phyloP scores from a whole-genome alignment of 441 rosid species.

The Mallotus repandus region DNA sequence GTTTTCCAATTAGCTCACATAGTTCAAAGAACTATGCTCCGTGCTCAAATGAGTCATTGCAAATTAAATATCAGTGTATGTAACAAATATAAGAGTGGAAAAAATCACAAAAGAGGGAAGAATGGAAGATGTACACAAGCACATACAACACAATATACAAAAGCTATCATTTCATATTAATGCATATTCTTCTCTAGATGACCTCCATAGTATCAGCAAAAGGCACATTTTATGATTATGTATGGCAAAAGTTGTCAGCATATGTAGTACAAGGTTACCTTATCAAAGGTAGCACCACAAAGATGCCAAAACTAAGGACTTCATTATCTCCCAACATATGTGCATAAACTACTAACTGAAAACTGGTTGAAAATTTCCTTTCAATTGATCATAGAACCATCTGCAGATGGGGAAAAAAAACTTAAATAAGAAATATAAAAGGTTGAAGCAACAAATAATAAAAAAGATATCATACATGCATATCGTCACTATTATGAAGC shows the following conservation, averaged over 20 bases:
- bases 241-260: background rate
- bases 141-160: background rate
- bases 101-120: background rate
- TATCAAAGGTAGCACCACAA: constrained; percentile 26
- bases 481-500: background rate
- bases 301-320: constrained; percentile 17
- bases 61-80: background rate
- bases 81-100: background rate
- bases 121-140: background rate
- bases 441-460: background rate
- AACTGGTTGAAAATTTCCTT: constrained; percentile 59
- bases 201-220: background rate
- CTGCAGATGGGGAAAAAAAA: constrained; percentile 35
- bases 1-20: background rate
- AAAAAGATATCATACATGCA: background rate
- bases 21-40: too few relatives aligned
- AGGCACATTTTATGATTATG: background rate
- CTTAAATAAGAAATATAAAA: constrained; percentile 3
- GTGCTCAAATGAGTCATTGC: background rate
- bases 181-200: background rate
- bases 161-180: background rate
- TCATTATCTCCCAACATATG: constrained; percentile 14
- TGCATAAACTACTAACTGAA: constrained; percentile 35
- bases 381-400: constrained; percentile 66
- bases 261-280: constrained; percentile 24